These are phyloP conservation scores for Euphorbia tirucalli DNA, from an alignment of 345 rosid species.

Conservation along the genomic window DNA sequence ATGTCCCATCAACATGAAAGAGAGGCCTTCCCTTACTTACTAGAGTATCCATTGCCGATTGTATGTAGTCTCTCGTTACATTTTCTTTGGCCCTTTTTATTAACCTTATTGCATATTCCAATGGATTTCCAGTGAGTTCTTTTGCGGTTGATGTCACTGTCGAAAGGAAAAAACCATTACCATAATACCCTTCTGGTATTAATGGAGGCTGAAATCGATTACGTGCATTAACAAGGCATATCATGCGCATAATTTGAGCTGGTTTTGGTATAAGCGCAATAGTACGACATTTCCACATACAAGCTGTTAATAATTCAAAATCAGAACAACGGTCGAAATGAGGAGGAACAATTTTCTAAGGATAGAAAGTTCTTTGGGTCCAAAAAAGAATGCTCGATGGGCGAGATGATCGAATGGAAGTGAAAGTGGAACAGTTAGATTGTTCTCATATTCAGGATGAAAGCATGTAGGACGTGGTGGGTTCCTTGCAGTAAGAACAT, in stretches of 20 bases:
- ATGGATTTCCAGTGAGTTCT: constrained; percentile 15
- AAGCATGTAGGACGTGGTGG: constrained; percentile 19
- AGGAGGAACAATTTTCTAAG: constrained; percentile 3
- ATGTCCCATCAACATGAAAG: not conserved
- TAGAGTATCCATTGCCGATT: constrained; percentile 18
- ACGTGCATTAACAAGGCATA: constrained; percentile 3
- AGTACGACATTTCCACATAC: constrained; percentile 32
- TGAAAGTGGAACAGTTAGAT: too few relatives aligned
- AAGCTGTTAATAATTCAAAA: constrained; percentile 24
- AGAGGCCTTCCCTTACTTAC: constrained; percentile 15
- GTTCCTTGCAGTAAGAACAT: constrained; percentile 7
- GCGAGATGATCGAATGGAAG: too few relatives aligned
- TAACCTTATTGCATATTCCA: constrained; percentile 37
- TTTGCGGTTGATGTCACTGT: constrained; percentile 24
- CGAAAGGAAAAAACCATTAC: constrained; percentile 33
- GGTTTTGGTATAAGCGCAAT: constrained; percentile 16
- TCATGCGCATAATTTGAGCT: constrained; percentile 12
- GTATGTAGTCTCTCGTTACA: constrained; percentile 25
- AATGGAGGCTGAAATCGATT: not conserved
- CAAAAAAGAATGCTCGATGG: too few relatives aligned
- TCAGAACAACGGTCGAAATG: constrained; percentile 11
- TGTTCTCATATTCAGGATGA: constrained; percentile 17
- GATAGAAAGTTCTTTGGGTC: constrained; percentile 6
- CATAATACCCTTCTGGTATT: constrained; percentile 36
- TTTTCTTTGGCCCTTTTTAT: constrained; percentile 28